Conservation (phyloP, 2,329 filamentous ascomycete species). For the Penicillium sp. region DNA sequence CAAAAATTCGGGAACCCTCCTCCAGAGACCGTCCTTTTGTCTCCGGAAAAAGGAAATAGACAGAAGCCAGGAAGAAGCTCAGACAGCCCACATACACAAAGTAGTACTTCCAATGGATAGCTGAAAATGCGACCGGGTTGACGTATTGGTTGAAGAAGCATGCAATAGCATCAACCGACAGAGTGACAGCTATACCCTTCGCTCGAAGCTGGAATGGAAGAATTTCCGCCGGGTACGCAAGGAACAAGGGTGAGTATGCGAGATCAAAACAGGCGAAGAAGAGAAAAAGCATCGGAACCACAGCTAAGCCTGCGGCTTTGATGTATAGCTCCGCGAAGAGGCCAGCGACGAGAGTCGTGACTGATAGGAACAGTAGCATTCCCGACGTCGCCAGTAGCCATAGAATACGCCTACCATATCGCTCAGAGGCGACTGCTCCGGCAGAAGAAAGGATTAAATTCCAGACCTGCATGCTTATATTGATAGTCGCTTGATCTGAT, state of each 20-base stretch:
- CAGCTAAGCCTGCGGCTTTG: slow-evolving; percentile 27
- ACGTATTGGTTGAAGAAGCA: slow-evolving; percentile 44
- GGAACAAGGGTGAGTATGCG: slow-evolving; percentile 28
- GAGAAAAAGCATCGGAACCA: slow-evolving; percentile 37
- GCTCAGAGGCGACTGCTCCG: slow-evolving; percentile 20
- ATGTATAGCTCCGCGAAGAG: slow-evolving; percentile 23
- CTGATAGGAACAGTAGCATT: slow-evolving; percentile 24
- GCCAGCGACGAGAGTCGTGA: slow-evolving; percentile 22
- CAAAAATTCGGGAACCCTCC: slow-evolving; percentile 23
- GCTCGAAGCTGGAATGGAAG: slow-evolving; percentile 39
- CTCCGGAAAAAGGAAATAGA: slow-evolving; percentile 41
- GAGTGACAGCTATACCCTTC: slow-evolving; percentile 32
- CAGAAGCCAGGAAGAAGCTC: slow-evolving; percentile 28
- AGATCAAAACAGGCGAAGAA: slow-evolving; percentile 33
- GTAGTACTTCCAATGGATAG: slow-evolving; percentile 44
- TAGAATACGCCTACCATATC: slow-evolving; percentile 23
- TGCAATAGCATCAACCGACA: slow-evolving; percentile 26
- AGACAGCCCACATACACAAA: slow-evolving; percentile 41
- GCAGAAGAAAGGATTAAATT: slow-evolving; percentile 23
- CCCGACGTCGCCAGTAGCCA: slow-evolving; percentile 20
- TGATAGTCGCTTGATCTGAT: slow-evolving; percentile 27
- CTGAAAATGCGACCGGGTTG: slow-evolving; percentile 43
- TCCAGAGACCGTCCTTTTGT: slow-evolving; percentile 26
- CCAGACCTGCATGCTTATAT: slow-evolving; percentile 22
- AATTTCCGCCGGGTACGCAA: slow-evolving; percentile 32